These are phyloP conservation scores for Biscogniauxia marginata DNA, from an alignment of 2,329 filamentous ascomycete genomes.

Conservation along the genomic window DNA sequence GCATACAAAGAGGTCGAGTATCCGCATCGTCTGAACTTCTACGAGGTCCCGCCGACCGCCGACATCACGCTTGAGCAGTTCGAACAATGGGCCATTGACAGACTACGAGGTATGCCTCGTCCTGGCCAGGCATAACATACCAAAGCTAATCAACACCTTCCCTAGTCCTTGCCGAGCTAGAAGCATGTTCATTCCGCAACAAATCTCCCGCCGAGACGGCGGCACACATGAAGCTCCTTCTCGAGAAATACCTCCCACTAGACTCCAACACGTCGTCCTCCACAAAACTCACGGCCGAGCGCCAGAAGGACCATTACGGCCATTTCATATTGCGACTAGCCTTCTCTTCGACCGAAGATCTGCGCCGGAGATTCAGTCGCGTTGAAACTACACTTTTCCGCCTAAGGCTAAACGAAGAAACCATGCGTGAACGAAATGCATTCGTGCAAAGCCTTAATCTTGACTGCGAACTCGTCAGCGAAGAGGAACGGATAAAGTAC, in stretches of 20 bases:
- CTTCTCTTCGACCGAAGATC: slow-evolving; percentile 87
- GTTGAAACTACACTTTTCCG: slow-evolving; percentile 89
- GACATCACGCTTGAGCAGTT: slow-evolving; percentile 97
- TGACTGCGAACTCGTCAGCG: slow-evolving; percentile 79
- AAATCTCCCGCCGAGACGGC: slow-evolving; percentile 78
- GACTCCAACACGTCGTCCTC: slow-evolving; percentile 31
- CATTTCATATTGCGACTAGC: slow-evolving; percentile 95
- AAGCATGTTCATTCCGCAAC: slow-evolving; percentile 95
- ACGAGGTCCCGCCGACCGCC: slow-evolving; percentile 79
- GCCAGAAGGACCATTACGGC: slow-evolving; percentile 94
- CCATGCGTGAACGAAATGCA: slow-evolving; percentile 65
- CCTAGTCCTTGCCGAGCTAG: slow-evolving; percentile 79
- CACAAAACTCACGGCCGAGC: slow-evolving; percentile 63
- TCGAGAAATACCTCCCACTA: slow-evolving; percentile 62
- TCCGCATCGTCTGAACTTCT: slow-evolving; percentile 87
- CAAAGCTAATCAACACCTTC: slow-evolving; percentile 16
- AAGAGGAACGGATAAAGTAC: slow-evolving; percentile 71
- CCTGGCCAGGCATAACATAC: background rate
- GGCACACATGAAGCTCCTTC: slow-evolving; percentile 77
- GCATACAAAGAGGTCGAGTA: slow-evolving; percentile 78
- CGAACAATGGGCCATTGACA: slow-evolving; percentile 96
- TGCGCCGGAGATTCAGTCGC: slow-evolving; percentile 80
- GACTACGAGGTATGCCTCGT: slow-evolving; percentile 65
- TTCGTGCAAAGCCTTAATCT: slow-evolving; percentile 79
- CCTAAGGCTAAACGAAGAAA: slow-evolving; percentile 76